Base-by-base conservation (phyloP, 2,329 filamentous ascomycete species). In the Colletotrichum magnum region DNA sequence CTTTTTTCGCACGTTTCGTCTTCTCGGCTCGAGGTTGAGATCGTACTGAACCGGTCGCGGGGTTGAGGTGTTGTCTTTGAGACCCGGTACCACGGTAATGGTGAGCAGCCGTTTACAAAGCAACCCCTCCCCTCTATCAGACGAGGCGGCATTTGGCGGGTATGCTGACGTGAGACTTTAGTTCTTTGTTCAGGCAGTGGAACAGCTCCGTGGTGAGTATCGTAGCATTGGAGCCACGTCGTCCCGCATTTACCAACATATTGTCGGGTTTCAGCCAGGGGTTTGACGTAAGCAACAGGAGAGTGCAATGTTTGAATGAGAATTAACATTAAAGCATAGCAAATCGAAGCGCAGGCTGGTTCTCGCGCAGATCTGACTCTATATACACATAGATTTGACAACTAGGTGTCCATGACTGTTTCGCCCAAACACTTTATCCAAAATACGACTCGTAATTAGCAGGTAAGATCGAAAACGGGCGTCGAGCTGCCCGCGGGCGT, bases 391-490 rank as follows among this genome's bases (percentile, higher is more conserved):
- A 32, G 28, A 9, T 9, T 32, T 9, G 5, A 9, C 28, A 32
- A 32, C 28, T 32, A 32, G 28, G 9, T 32, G 28, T 32, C 10
- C 28, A 32, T 32, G 5, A 9, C 10, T 5, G 28, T 32, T 32
- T 32, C 28, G 28, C 28, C 7, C 28, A 32, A 32, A 32, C 28
- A 2, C 1, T 32, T 9, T 32, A 32, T 32, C 28, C 28, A 32
- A 32, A 32, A 9, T 2, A 9, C 18, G 4, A 24, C 41, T 2
- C n/a, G 12, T 10, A 10, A n/a, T 60, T 21, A 52, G 32, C 66
- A 69, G 12, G 43, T 66, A 1, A 69, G 51, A 24, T 69, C 62
- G 18, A 69, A 69, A 26, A 66, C 51, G 2, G 66, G 66, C 10
- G 24, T 54, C 24, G 62, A 66, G 43, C 63, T 60, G 15, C 66